phyloP scores from a whole-genome alignment of 768 basidiomycete genomes.

The Boletus edulis region DNA sequence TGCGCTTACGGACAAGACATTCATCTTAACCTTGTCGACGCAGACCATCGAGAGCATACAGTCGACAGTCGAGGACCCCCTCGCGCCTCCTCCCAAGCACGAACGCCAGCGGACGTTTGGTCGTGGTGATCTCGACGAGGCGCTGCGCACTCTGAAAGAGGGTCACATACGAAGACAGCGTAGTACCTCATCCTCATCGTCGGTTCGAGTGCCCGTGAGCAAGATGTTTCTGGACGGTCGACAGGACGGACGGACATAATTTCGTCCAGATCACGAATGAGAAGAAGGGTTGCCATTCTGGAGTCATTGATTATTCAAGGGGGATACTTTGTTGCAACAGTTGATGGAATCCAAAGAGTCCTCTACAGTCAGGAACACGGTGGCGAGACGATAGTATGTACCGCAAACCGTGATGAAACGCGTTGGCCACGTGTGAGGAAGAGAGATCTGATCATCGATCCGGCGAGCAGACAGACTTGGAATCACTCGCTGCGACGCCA shows the following conservation, averaged over 20 bases:
- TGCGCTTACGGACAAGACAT: not conserved
- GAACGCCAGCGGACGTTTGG: constrained; percentile 55
- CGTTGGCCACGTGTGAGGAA: too few species aligned
- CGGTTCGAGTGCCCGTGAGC: constrained; percentile 10
- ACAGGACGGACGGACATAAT: constrained; percentile 11
- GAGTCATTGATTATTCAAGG: constrained; percentile 42
- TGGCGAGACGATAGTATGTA: too few species aligned
- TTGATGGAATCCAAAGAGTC: constrained; percentile 66
- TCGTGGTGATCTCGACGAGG: constrained; percentile 80
- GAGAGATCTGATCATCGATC: too few species aligned
- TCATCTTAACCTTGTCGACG: not conserved
- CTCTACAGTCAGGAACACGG: too few species aligned
- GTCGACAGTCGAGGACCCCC: constrained; percentile 23
- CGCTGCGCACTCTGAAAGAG: constrained; percentile 75
- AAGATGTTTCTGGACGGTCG: constrained; percentile 31
- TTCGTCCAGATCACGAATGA: not conserved
- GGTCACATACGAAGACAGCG: constrained; percentile 38
- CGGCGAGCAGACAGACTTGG: too few species aligned
- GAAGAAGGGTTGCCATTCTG: not conserved
- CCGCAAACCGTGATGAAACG: too few species aligned
- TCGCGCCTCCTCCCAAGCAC: constrained; percentile 42
- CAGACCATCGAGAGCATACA: constrained; percentile 44
- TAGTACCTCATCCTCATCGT: constrained; percentile 2
- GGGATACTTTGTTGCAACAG: constrained; percentile 57
- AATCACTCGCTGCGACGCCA: too few species aligned